Base-by-base conservation (phyloP, 495 filamentous ascomycete species). In the Neurospora tetrasperma region DNA sequence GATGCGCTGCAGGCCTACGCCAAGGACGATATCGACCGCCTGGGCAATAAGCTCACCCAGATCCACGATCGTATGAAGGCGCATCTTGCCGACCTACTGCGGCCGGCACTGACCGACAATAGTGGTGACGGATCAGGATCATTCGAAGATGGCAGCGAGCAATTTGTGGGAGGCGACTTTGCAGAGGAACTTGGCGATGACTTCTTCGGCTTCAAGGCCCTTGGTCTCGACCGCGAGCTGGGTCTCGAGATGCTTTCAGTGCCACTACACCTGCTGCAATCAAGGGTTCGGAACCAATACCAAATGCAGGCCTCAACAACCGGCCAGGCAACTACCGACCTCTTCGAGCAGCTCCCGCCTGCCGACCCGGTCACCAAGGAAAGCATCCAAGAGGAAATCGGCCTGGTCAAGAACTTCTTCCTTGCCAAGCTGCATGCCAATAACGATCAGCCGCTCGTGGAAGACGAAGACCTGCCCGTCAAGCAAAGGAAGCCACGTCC, bases 141-240 rank as follows among this genome's bases (percentile, higher is more conserved):
- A 1, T 99, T 99, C 83, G 90, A 94, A 73, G 96, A 99, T 78
- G 95, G 94, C 73, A 97, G 94, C 77, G 96, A 99, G 75, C 95
- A 98, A 80, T 99, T 99, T 76, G 89, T 98, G 70, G 92, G 92
- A 44, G 96, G 96, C 70, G 95, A 98, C 78, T 99, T 98, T 79
- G 96, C 96, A 2, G 96, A 97, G 82, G 96, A 98, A 76, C 91
- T 98, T 41, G 94, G 93, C 73, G 96, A 98, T 82, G 96, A 99
- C 83, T 99, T 97, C 87, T 98, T 99, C 75, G 96, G 96, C 11
- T 98, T 99, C 87, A 95, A 94, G 80, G 95, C 97, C 75, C 86
- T 98, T 42, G 96, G 96, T 20, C 86, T 99, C 40, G 95, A 97
- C 77, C 90, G 88, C 72, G 96, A 99, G 78, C 90, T 98, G 78